Conservation (phyloP, 495 filamentous ascomycete species). For the Neurospora sp. region DNA sequence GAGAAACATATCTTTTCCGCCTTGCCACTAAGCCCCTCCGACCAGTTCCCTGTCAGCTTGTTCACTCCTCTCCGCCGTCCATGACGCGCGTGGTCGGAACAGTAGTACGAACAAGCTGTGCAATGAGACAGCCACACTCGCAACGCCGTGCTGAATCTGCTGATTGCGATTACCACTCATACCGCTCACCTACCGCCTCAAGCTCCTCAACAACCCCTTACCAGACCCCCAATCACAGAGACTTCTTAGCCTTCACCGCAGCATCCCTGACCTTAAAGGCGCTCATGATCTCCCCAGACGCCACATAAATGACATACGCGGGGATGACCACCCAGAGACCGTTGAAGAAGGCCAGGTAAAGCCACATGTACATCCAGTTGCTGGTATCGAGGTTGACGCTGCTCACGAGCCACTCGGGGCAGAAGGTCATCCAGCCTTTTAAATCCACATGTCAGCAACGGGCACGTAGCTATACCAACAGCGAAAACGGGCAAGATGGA, state of each 20-base stretch:
- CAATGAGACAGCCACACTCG: neutral
- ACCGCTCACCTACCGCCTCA: neutral
- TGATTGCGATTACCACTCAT: neutral
- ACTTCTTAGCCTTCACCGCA: slow-evolving; percentile 17
- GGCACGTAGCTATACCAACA: neutral
- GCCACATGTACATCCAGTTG: slow-evolving; percentile 79
- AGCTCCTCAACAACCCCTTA: neutral
- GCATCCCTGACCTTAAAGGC: slow-evolving; percentile 38
- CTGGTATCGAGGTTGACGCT: slow-evolving; percentile 65
- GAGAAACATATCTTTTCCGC: neutral
- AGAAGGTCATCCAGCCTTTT: slow-evolving; percentile 86
- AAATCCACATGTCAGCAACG: neutral
- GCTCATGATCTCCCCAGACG: slow-evolving; percentile 46
- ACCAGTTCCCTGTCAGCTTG: neutral
- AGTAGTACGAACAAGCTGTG: neutral
- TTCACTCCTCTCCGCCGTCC: neutral
- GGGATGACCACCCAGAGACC: slow-evolving; percentile 80
- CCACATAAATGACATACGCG: slow-evolving; percentile 62
- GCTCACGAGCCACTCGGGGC: slow-evolving; percentile 81
- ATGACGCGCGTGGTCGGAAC: neutral
- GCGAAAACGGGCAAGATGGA: neutral
- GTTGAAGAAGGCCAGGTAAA: slow-evolving; percentile 90
- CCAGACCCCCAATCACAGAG: neutral
- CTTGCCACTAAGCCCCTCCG: neutral
- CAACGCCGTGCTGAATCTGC: neutral